Conservation (phyloP, 495 filamentous ascomycete species). For the Hypoxylon fragiforme region DNA sequence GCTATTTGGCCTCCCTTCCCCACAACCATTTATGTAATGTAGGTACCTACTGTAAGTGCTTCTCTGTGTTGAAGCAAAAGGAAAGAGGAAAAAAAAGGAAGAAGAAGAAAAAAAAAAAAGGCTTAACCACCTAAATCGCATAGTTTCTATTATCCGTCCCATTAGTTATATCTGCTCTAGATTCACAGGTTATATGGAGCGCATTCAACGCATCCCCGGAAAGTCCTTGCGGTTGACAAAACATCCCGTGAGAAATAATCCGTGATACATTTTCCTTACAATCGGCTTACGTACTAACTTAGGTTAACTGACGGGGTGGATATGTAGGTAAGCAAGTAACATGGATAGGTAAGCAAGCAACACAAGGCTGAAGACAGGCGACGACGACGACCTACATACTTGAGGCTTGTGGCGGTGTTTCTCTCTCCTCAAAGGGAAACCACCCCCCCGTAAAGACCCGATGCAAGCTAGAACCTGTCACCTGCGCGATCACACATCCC, state of each 20-base stretch:
- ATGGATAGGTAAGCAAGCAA: background rate
- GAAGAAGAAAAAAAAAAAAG: too few species aligned
- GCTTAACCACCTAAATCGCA: too few species aligned
- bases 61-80: too few species aligned
- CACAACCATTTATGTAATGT: constrained; percentile 4
- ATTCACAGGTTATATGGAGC: background rate
- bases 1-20: constrained; percentile 6
- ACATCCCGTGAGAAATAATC: background rate
- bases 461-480: constrained; percentile 23
- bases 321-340: too few species aligned
- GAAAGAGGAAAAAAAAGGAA: background rate
- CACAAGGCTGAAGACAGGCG: constrained; percentile 26
- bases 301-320: background rate
- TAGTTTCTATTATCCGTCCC: too few species aligned
- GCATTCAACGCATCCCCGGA: background rate
- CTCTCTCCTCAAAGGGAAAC: background rate
- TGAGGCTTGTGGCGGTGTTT: background rate
- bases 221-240: background rate
- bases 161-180: too few species aligned
- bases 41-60: too few species aligned
- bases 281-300: background rate
- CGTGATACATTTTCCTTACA: background rate
- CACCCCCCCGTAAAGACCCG: constrained; percentile 6
- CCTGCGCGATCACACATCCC: constrained; percentile 13
- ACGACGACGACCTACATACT: constrained; percentile 5